Percentiles rank a stretch among this genome's conserved stretches.
phyloP scores from a whole-genome alignment of 345 rosid species.

The Balakata baccata region DNA sequence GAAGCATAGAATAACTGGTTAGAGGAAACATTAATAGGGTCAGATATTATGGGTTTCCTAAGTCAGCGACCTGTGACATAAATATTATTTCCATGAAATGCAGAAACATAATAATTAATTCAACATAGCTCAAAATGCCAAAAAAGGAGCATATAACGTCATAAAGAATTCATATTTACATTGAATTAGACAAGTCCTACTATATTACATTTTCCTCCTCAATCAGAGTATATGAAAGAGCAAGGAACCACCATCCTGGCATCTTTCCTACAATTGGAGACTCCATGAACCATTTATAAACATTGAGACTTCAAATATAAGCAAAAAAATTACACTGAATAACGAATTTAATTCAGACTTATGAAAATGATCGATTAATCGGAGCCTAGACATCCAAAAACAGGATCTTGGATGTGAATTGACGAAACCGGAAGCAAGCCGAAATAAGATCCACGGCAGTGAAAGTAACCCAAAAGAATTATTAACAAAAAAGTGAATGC shows the following conservation, averaged over 20 bases:
- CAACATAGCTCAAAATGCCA: not conserved
- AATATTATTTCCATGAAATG: not conserved
- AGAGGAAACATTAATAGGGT: no score
- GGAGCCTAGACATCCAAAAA: not conserved
- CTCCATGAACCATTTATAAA: not conserved
- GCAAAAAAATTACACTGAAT: not conserved
- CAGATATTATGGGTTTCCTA: no score
- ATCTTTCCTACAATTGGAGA: not conserved
- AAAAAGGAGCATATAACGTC: not conserved
- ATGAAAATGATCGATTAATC: not conserved
- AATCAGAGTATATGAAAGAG: not conserved
- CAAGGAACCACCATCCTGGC: not conserved
- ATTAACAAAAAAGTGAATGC: not conserved
- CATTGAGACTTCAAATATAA: not conserved
- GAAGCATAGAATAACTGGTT: no score
- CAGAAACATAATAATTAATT: not conserved
- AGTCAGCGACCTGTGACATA: no score
- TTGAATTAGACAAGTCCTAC: not conserved
- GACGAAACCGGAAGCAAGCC: not conserved
- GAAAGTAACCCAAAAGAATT: no score
- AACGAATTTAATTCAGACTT: not conserved
- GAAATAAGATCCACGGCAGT: not conserved
- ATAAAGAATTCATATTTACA: not conserved
- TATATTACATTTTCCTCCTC: not conserved
- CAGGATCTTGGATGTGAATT: not conserved